A percentile compares a stretch with the other conserved stretches of the same genome.
phyloP scores from a whole-genome alignment of 768 basidiomycete species.

The Tremella fuciformis region DNA sequence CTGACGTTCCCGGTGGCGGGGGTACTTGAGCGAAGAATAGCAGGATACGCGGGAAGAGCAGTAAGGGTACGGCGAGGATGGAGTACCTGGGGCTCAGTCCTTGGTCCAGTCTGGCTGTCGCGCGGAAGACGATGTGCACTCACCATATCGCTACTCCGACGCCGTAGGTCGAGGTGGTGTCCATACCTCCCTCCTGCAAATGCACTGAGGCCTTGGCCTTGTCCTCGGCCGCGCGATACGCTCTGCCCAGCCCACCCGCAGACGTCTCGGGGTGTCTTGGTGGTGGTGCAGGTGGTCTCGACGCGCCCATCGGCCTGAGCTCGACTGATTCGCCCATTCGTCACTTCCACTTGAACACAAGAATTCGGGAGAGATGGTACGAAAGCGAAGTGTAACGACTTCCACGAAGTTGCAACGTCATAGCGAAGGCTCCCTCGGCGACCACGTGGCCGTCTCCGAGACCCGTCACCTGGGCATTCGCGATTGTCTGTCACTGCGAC shows the following conservation, averaged over 20 bases:
- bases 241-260: constrained; percentile 23
- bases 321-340: constrained; percentile 1
- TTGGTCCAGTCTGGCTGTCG: background rate
- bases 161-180: constrained; percentile 43
- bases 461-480: too few species aligned
- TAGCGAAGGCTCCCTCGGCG: too few species aligned
- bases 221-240: constrained; percentile 39
- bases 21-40: constrained; percentile 49
- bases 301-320: constrained; percentile 6
- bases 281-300: constrained; percentile 6
- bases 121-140: constrained; percentile 12
- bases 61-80: constrained; percentile 38
- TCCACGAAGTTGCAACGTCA: too few species aligned
- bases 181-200: constrained; percentile 44
- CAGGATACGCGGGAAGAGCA: constrained; percentile 50
- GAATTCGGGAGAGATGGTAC: too few species aligned
- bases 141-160: constrained; percentile 44
- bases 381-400: too few species aligned
- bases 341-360: too few species aligned
- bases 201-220: constrained; percentile 45
- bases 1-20: constrained; percentile 17
- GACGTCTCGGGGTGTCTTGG: constrained; percentile 3
- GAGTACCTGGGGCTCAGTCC: constrained; percentile 34
- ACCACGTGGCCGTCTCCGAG: too few species aligned
- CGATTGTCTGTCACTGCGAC: too few species aligned